Conservation (phyloP, 371 early-diverging fungal species). For the Batkoa obscura region DNA sequence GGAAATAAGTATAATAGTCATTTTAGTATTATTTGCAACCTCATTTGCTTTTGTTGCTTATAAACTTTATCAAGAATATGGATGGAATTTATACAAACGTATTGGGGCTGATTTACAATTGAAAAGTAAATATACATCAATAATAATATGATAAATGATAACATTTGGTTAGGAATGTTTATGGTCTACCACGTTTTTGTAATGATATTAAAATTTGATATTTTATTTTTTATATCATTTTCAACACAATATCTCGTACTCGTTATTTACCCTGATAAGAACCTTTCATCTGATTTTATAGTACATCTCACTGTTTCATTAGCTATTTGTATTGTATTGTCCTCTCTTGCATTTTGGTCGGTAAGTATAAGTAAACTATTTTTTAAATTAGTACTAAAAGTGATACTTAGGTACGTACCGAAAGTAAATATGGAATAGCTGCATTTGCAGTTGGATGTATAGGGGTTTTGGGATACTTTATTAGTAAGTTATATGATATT, state of each 20-base stretch:
- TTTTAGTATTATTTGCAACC: constrained; percentile 14
- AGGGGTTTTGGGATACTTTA: constrained; percentile 14
- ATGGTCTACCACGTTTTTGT: constrained; percentile 79
- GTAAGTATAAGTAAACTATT: constrained; percentile 39
- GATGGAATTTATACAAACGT: constrained; percentile 88
- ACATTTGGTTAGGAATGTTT: constrained; percentile 33
- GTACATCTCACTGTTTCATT: constrained; percentile 54
- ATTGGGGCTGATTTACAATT: constrained; percentile 84
- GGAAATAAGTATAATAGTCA: constrained; percentile 14
- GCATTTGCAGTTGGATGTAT: constrained; percentile 14
- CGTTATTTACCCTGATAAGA: constrained; percentile 21
- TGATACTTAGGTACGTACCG: constrained; percentile 13
- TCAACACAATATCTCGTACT: constrained; percentile 63
- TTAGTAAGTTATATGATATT: constrained; percentile 14
- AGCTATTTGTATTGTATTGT: constrained; percentile 43
- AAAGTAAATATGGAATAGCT: constrained; percentile 13
- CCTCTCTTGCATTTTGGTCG: constrained; percentile 59
- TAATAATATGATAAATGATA: not conserved
- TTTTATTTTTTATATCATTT: constrained; percentile 72
- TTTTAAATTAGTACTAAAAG: not conserved
- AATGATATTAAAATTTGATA: constrained; percentile 73
- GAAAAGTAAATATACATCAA: constrained; percentile 30
- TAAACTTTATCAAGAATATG: constrained; percentile 68
- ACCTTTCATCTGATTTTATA: constrained; percentile 16
- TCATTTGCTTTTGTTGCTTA: constrained; percentile 18